phyloP scores from a whole-genome alignment of 305 asterid species.

The Petunia hybrid region DNA sequence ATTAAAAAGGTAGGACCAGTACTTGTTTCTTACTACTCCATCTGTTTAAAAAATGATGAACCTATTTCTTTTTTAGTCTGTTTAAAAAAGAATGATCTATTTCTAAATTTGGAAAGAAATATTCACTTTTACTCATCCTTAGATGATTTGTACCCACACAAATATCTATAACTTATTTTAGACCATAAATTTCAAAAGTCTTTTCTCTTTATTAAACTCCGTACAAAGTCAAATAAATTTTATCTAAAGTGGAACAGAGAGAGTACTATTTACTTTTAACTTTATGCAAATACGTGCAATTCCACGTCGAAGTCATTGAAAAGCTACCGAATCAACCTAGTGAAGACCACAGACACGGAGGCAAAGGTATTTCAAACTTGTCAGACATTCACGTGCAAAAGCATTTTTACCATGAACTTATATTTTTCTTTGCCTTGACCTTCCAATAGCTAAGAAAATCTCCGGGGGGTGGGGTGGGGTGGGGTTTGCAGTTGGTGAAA shows the following conservation, averaged over 20 bases:
- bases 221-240: too few species aligned
- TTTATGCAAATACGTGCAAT: slow-evolving; percentile 17
- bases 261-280: neutral
- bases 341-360: neutral
- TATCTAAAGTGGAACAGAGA: too few species aligned
- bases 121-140: too few species aligned
- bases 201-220: too few species aligned
- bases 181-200: too few species aligned
- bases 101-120: too few species aligned
- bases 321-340: neutral
- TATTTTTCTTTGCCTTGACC: slow-evolving; percentile 2
- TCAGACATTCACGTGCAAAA: slow-evolving; percentile 32
- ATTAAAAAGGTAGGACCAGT: slow-evolving; percentile 22
- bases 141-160: too few species aligned
- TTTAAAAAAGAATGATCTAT: too few species aligned
- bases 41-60: too few species aligned
- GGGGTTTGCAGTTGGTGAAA: neutral
- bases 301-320: slow-evolving; percentile 27
- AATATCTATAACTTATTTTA: too few species aligned
- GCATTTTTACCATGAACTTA: neutral
- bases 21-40: neutral
- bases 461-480: neutral
- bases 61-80: too few species aligned
- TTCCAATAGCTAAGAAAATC: neutral
- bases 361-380: slow-evolving; percentile 11